Base-by-base conservation (phyloP, 768 basidiomycete species). In the Phallus indusiatus region DNA sequence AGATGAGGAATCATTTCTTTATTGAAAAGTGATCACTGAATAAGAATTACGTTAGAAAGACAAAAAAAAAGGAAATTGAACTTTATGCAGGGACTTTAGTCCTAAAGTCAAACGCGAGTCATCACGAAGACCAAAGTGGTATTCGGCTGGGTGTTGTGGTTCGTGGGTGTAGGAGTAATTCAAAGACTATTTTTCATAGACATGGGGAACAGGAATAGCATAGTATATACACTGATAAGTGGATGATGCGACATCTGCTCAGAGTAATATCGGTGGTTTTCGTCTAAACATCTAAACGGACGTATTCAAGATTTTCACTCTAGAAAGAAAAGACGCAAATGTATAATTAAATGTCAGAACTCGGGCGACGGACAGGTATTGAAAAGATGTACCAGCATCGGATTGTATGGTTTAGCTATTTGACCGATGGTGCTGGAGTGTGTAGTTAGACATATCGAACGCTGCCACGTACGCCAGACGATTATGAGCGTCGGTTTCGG, bases 181-280 rank as follows among this genome's bases (percentile, higher is more conserved):
- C n/a, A n/a, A n/a, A n/a, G n/a, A n/a, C n/a, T n/a, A n/a, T n/a
- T n/a, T n/a, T n/a, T n/a, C n/a, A n/a, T n/a, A n/a, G n/a, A n/a
- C n/a, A n/a, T n/a, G n/a, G n/a, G n/a, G n/a, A n/a, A n/a, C n/a
- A n/a, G n/a, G n/a, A n/a, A n/a, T n/a, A n/a, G n/a, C n/a, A n/a
- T n/a, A n/a, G n/a, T n/a, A 70, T 94, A 97, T 8, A 95, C 94
- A 4, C 91, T 93, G 53, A 97, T 93, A 0, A 94, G 94, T 5
- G 95, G 95, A 71, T 97, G 95, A 71, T 97, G 94, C 67, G 88
- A 93, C 62, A 98, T 95, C 78, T 98, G 94, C 68, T 99, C 95
- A 1, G 91, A 93, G 37, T 95, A 73, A 67, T 97, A 99, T 35
- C 92, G 82, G 69, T 94, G 97, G 69, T 90, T 80, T 68, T 86